These are phyloP conservation scores for Penicillium sp. DNA, from an alignment of 2,329 filamentous ascomycete genomes.

Conservation along the genomic window DNA sequence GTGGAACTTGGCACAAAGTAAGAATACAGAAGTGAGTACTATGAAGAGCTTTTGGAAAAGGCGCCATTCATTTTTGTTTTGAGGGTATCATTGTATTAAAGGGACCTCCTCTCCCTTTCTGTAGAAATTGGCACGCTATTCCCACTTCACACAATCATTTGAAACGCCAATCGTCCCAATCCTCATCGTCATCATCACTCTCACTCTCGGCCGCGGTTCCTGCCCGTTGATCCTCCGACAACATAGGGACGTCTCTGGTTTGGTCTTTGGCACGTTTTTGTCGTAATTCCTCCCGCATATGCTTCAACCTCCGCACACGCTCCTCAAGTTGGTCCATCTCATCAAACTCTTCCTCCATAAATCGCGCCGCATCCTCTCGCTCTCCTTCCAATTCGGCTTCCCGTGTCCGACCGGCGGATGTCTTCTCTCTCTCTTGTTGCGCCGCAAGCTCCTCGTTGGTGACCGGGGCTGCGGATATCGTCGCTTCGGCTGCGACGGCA, in stretches of 20 bases:
- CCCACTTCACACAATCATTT: conserved; percentile 22
- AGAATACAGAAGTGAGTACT: not conserved
- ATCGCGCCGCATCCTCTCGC: conserved; percentile 70
- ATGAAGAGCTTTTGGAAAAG: not conserved
- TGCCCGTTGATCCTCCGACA: conserved; percentile 22
- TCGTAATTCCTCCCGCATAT: conserved; percentile 67
- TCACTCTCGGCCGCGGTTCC: conserved; percentile 39
- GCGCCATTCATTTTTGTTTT: conserved; percentile 19
- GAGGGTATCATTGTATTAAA: conserved; percentile 38
- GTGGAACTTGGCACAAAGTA: not conserved
- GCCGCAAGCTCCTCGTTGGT: conserved; percentile 62
- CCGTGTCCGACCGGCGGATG: conserved; percentile 42
- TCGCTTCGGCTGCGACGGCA: conserved; percentile 47
- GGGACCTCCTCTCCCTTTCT: conserved; percentile 24
- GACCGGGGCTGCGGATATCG: conserved; percentile 68
- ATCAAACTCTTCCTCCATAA: conserved; percentile 74
- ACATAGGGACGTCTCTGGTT: conserved; percentile 27
- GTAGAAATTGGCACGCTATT: conserved; percentile 20
- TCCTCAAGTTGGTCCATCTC: conserved; percentile 79
- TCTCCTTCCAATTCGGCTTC: conserved; percentile 64
- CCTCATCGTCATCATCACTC: conserved; percentile 56
- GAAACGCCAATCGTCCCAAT: conserved; percentile 48
- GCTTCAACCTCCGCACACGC: conserved; percentile 66
- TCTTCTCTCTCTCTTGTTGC: conserved; percentile 48
- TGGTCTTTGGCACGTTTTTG: conserved; percentile 33